Conservation (phyloP, 345 rosid species). For the Sonneratia caseolaris region DNA sequence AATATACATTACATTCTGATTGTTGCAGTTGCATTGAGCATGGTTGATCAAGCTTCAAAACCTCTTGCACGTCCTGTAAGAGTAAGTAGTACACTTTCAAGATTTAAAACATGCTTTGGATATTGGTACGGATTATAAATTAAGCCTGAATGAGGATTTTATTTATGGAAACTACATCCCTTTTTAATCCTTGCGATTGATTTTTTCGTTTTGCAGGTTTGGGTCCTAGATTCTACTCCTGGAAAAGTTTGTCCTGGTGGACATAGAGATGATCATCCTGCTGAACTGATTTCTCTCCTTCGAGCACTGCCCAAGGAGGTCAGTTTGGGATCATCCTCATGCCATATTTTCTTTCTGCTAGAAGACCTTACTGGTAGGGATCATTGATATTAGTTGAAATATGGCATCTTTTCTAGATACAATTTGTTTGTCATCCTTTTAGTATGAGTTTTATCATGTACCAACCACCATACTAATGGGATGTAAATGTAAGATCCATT, state of each 20-base stretch:
- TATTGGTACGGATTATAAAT: neutral
- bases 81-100: constrained; percentile 35
- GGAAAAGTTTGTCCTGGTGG: constrained; percentile 86
- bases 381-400: neutral
- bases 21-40: constrained; percentile 72
- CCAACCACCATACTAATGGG: neutral
- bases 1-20: neutral
- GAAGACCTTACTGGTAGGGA: neutral
- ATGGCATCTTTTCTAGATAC: neutral
- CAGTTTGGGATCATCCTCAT: constrained; percentile 3
- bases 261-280: constrained; percentile 88
- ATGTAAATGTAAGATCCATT: neutral
- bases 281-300: constrained; percentile 65
- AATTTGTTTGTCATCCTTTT: neutral
- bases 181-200: neutral
- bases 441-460: too few species aligned
- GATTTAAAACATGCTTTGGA: neutral
- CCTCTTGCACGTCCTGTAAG: constrained; percentile 94
- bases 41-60: constrained; percentile 95
- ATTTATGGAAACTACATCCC: neutral
- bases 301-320: constrained; percentile 65
- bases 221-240: constrained; percentile 98
- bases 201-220: constrained; percentile 36
- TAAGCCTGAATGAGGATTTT: constrained; percentile 1
- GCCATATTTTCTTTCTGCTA: neutral